phyloP scores from a whole-genome alignment of 768 basidiomycete genomes.

The Saitozyma podzolica region DNA sequence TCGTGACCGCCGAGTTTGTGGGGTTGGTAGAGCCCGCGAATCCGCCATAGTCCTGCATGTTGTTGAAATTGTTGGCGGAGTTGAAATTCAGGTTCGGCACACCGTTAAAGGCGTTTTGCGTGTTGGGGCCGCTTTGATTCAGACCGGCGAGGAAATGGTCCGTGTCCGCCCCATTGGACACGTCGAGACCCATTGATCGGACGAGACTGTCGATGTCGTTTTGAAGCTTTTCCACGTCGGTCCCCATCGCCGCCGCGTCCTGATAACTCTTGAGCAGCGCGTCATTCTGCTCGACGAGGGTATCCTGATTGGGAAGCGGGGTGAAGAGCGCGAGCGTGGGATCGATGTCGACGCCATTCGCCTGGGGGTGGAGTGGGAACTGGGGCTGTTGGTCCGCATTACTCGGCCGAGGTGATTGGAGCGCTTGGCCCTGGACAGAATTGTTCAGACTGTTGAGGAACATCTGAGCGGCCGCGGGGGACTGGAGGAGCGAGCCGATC shows the following conservation, averaged over 20 bases:
- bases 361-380: not conserved
- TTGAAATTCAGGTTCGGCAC: too few relatives aligned
- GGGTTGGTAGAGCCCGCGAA: too few relatives aligned
- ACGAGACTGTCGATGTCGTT: slow-evolving; percentile 70
- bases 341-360: slow-evolving; percentile 12
- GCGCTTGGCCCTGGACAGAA: slow-evolving; percentile 37
- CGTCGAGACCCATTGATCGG: slow-evolving; percentile 68
- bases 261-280: slow-evolving; percentile 63
- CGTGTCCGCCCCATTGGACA: slow-evolving; percentile 31
- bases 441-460: slow-evolving; percentile 41
- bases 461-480: slow-evolving; percentile 50
- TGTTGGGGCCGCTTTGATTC: too few relatives aligned
- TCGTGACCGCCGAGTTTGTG: too few relatives aligned
- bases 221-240: slow-evolving; percentile 71
- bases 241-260: slow-evolving; percentile 65
- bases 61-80: too few relatives aligned
- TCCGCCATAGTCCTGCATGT: too few relatives aligned
- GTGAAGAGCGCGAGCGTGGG: slow-evolving; percentile 42
- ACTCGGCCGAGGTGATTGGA: slow-evolving; percentile 16
- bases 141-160: not conserved
- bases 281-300: slow-evolving; percentile 52
- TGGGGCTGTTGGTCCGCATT: not conserved
- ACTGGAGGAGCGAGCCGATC: slow-evolving; percentile 48
- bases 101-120: too few relatives aligned
- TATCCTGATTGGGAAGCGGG: slow-evolving; percentile 37